Evolutionary conservation across 371 early-diverging fungal genomes (phyloP).

Genomic region (Rhizopus sp.): DNA sequence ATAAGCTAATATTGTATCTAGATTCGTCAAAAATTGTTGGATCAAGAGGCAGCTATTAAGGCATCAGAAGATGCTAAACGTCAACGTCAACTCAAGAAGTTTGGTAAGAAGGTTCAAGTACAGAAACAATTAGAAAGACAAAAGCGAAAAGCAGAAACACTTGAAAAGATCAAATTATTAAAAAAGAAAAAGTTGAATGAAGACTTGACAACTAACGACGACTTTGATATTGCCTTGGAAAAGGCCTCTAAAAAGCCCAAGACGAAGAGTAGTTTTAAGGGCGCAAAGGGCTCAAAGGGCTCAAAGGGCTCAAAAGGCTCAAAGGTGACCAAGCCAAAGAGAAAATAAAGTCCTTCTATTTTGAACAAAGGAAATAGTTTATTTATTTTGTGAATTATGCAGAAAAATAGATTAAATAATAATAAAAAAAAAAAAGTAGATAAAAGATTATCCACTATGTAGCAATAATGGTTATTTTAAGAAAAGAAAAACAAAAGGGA

Average conservation of each 20-base stretch:
- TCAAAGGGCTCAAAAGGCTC: neutral
- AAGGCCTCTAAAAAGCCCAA: constrained; percentile 37
- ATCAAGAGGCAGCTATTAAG: constrained; percentile 80
- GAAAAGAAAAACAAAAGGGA: neutral
- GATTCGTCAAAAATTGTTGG: constrained; percentile 80
- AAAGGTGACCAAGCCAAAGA: neutral
- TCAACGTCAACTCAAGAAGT: constrained; percentile 76
- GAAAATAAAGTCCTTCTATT: neutral
- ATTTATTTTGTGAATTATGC: neutral
- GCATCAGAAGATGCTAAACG: constrained; percentile 85
- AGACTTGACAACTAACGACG: constrained; percentile 59
- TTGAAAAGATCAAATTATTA: constrained; percentile 89
- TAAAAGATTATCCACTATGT: neutral
- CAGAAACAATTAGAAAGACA: constrained; percentile 84
- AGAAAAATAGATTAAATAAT: neutral
- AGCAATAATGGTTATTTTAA: neutral
- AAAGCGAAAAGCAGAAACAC: constrained; percentile 77
- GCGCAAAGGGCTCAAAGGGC: constrained; percentile 18
- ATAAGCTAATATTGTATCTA: constrained; percentile 11
- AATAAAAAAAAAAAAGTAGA: neutral
- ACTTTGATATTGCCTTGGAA: constrained; percentile 84
- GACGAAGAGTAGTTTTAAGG: constrained; percentile 37
- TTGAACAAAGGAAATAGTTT: neutral
- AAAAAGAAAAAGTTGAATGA: constrained; percentile 80
- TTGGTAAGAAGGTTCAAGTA: constrained; percentile 95